phyloP scores from a whole-genome alignment of 192 early-diverging fungal genomes.

The Rhizoclosmatium sp. region DNA sequence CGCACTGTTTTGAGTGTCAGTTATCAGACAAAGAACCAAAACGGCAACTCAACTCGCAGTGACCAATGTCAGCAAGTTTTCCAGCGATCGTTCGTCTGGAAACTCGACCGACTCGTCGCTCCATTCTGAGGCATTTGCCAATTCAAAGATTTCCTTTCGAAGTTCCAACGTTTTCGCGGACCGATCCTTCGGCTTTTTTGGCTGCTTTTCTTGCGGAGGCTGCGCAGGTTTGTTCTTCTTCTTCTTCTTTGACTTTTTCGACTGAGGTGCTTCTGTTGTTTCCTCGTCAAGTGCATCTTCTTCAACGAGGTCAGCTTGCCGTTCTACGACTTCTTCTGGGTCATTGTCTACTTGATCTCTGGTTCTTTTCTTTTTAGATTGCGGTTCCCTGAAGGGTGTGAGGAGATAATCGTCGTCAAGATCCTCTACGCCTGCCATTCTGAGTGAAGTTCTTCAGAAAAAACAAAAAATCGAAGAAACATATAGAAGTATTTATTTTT shows the following conservation, averaged over 20 bases:
- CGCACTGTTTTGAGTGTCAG: background rate
- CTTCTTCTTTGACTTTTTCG: constrained; percentile 5
- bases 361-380: constrained; percentile 1
- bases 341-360: constrained; percentile 6
- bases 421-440: constrained; percentile 21
- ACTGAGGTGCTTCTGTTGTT: background rate
- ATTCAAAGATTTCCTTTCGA: constrained; percentile 21
- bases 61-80: constrained; percentile 23
- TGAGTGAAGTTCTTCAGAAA: background rate
- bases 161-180: background rate
- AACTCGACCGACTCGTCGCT: background rate
- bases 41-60: constrained; percentile 2
- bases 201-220: background rate
- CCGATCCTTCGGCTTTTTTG: constrained; percentile 1
- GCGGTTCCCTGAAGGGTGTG: background rate
- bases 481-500: constrained; percentile 4
- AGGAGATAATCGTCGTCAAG: constrained; percentile 38
- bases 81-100: constrained; percentile 21
- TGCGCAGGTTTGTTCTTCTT: constrained; percentile 14
- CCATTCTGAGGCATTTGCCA: background rate
- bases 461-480: constrained; percentile 30
- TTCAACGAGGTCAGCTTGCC: constrained; percentile 1
- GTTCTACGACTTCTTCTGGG: background rate
- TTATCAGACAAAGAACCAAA: background rate
- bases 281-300: background rate